These are phyloP conservation scores for Magnolia changhungtana DNA, from an alignment of 164 flowering plant genomes.

Conservation along the genomic window DNA sequence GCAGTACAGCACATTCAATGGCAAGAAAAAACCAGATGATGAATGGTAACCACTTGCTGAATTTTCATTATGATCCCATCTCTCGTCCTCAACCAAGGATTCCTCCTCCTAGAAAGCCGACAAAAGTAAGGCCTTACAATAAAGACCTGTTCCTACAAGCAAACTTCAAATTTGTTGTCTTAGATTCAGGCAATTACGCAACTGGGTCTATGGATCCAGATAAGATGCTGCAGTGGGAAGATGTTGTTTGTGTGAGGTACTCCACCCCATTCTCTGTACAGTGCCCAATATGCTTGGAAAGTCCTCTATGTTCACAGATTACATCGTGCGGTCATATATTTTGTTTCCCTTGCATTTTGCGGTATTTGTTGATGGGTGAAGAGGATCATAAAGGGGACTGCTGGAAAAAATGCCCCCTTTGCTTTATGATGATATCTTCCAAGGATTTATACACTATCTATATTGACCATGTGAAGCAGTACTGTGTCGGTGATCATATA, in stretches of 20 bases:
- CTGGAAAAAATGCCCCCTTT: constrained; percentile 88
- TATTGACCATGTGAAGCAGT: constrained; percentile 66
- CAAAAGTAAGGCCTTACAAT: constrained; percentile 77
- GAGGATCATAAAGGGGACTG: constrained; percentile 64
- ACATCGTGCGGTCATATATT: constrained; percentile 98
- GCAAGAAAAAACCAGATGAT: constrained; percentile 50
- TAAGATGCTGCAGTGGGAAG: constrained; percentile 88
- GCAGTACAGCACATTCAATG: constrained; percentile 28
- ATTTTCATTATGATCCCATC: constrained; percentile 86
- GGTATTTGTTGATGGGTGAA: constrained; percentile 65
- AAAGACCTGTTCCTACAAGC: constrained; percentile 94
- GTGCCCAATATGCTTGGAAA: constrained; percentile 94
- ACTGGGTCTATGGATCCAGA: constrained; percentile 75
- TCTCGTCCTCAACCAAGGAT: constrained; percentile 60
- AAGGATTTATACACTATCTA: constrained; percentile 79
- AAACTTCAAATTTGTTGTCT: constrained; percentile 81
- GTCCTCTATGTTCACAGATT: constrained; percentile 91
- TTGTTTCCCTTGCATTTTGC: constrained; percentile 91
- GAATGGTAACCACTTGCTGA: constrained; percentile 81
- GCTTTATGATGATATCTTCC: constrained; percentile 78
- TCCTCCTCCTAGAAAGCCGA: constrained; percentile 59
- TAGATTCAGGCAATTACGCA: constrained; percentile 56
- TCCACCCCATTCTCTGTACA: constrained; percentile 67
- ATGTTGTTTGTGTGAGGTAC: constrained; percentile 76
- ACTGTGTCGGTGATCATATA: constrained; percentile 55